Percentiles rank a stretch among this genome's conserved stretches.
Evolutionary conservation across 2,329 filamentous ascomycete genomes (phyloP).

Genomic region (Pseudogymnoascus sp.): DNA sequence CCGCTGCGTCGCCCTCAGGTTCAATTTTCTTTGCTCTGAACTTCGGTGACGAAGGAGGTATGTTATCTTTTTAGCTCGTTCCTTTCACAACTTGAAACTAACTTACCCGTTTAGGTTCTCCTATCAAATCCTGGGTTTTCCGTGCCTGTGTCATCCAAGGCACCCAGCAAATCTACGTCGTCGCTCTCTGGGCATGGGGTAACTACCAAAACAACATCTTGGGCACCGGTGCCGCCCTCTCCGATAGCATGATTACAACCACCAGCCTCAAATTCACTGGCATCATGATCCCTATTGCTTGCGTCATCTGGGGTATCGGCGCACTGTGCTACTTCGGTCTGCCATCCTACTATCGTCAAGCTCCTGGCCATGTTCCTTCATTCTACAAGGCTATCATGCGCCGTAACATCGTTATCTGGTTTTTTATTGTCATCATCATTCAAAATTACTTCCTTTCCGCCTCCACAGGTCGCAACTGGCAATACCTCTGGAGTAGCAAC

Average conservation of each 20-base stretch:
- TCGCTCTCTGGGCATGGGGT: constrained; percentile 60
- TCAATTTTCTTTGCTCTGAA: constrained; percentile 59
- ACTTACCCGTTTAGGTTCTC: constrained; percentile 29
- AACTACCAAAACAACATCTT: constrained; percentile 37
- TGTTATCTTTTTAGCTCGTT: not conserved
- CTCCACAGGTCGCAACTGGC: constrained; percentile 59
- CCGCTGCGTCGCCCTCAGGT: constrained; percentile 52
- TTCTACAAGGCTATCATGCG: constrained; percentile 55
- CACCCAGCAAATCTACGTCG: constrained; percentile 57
- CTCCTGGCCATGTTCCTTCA: constrained; percentile 53
- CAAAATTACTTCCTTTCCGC: constrained; percentile 61
- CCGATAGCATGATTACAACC: constrained; percentile 29
- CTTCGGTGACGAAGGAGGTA: constrained; percentile 54
- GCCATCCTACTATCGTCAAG: constrained; percentile 57
- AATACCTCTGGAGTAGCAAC: constrained; percentile 29
- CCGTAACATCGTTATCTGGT: constrained; percentile 59
- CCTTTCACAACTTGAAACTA: not conserved
- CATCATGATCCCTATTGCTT: constrained; percentile 48
- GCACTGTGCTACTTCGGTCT: constrained; percentile 49
- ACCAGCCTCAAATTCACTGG: constrained; percentile 24
- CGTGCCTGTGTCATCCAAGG: constrained; percentile 58
- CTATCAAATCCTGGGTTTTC: constrained; percentile 58
- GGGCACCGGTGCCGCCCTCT: constrained; percentile 22
- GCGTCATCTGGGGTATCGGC: constrained; percentile 49
- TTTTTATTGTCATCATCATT: constrained; percentile 52